Percentiles rank a stretch among this genome's conserved stretches.
These are phyloP conservation scores for Solanum hybrid DNA, from an alignment of 305 asterid genomes.

Conservation along the genomic window DNA sequence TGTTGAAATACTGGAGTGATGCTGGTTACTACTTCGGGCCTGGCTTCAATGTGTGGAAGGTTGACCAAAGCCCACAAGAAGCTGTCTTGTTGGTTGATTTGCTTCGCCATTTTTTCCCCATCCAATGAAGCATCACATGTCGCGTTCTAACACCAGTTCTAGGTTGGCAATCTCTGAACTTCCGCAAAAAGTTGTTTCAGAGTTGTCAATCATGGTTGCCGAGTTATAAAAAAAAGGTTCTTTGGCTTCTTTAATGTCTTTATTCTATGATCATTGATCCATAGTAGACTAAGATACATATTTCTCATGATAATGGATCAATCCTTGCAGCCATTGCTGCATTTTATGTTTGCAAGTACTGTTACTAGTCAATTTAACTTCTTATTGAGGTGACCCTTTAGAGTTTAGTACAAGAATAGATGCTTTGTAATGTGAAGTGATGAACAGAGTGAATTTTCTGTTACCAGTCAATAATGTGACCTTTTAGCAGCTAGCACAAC, in stretches of 20 bases:
- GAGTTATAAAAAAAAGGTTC: not conserved
- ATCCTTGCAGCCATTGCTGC: slow-evolving; percentile 2
- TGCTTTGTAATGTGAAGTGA: not conserved
- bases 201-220: not conserved
- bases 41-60: slow-evolving; percentile 52
- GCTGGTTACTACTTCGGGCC: slow-evolving; percentile 35
- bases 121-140: not conserved
- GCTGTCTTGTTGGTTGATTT: slow-evolving; percentile 40
- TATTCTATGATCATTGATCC: not conserved
- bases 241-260: not conserved
- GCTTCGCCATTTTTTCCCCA: slow-evolving; percentile 14
- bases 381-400: not conserved
- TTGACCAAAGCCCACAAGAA: slow-evolving; percentile 22
- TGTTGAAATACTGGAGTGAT: slow-evolving; percentile 51
- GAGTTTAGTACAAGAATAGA: not conserved
- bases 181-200: not conserved
- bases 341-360: not conserved
- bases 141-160: not conserved
- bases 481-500: not conserved
- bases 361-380: not conserved
- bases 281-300: not conserved
- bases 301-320: not conserved
- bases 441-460: not conserved
- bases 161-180: not conserved
- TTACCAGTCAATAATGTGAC: not conserved